Base-by-base conservation (phyloP, 768 basidiomycete genomes). In the Russula earlei region DNA sequence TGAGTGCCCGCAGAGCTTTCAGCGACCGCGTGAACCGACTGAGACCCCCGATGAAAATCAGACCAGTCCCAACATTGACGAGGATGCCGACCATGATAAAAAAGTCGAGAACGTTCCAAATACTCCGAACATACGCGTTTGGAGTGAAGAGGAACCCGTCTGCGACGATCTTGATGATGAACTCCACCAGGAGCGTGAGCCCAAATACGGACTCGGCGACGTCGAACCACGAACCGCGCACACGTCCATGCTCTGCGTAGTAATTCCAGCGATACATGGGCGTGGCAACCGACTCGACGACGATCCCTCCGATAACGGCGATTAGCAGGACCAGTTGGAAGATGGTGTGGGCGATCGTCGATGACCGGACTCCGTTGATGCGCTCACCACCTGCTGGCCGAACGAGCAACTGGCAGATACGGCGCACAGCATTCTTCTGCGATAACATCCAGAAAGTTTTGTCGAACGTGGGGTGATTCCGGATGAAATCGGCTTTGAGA, bases 41-140 rank as follows among this genome's bases (percentile, higher is more conserved):
- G 52, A 93, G 70, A 37, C 87, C 88, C 43, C 86, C 85, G 51
- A 90, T 73, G 66, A 87, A 84, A 56, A 88, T 73, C 36, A 95
- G 71, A 1, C 80, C 81, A 0, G 84, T 86, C 0, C 78, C 75
- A 49, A 88, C 77, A 59, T 90, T 93, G 65, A 86, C 75, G 24
- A 92, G 69, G 29, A 95, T 69, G 5, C 90, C 87, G 33, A 73
- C 67, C 73, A 97, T 80, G 67, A 97, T 85, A 66, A 90, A 67
- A 62, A 94, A 84, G 70, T 97, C 95, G 55, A 97, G 72, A 63
- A 85, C 69, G 67, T 97, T 97, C 92, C 93, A 97, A 8, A 93
- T 84, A 59, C 87, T 89, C 25, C 84, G 84, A 27, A 96, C 68
- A 66, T 98, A 97, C 0, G 92, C 91, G 63, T 93, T 93, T 0